Percentiles rank a stretch among this genome's conserved stretches.
phyloP scores from a whole-genome alignment of 768 basidiomycete species.

The Candolleomyces eurysporus region DNA sequence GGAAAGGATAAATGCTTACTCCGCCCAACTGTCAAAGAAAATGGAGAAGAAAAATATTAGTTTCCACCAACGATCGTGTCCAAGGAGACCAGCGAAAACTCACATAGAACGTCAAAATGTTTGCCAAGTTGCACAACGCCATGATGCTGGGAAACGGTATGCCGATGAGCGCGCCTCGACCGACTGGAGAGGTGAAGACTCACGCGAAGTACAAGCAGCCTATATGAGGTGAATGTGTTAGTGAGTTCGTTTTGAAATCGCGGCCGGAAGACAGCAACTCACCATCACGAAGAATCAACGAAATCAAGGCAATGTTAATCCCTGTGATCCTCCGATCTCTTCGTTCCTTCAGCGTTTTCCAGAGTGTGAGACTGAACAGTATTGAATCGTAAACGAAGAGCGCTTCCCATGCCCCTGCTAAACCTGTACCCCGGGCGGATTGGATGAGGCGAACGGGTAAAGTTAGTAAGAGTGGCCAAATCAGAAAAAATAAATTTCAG shows the following conservation, averaged over 20 bases:
- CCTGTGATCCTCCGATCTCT: conserved; percentile 22
- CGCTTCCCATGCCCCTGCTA: conserved; percentile 48
- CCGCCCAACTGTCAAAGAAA: conserved; percentile 20
- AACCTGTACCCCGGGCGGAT: conserved; percentile 15
- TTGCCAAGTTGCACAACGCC: conserved; percentile 49
- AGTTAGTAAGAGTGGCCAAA: not conserved
- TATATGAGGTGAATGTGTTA: conserved; percentile 15
- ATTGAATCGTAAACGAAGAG: conserved; percentile 48
- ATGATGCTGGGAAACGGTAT: conserved; percentile 37
- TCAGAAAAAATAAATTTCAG: not conserved
- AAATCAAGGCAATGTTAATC: conserved; percentile 33
- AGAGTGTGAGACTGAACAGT: conserved; percentile 46
- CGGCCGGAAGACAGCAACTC: conserved; percentile 13
- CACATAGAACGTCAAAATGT: conserved; percentile 37
- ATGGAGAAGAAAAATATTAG: not conserved
- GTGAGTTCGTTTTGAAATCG: not conserved
- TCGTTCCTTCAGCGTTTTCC: conserved; percentile 40
- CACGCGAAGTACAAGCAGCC: conserved; percentile 58
- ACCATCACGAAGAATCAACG: conserved; percentile 51
- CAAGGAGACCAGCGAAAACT: conserved; percentile 12
- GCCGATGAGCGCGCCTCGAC: not conserved
- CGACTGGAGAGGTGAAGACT: conserved; percentile 14
- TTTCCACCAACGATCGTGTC: not conserved
- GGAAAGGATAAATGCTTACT: conserved; percentile 13
- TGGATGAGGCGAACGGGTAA: too few relatives aligned